Evolutionary conservation across 345 rosid genomes (phyloP).

Genomic region (Rhizophora mangle): DNA sequence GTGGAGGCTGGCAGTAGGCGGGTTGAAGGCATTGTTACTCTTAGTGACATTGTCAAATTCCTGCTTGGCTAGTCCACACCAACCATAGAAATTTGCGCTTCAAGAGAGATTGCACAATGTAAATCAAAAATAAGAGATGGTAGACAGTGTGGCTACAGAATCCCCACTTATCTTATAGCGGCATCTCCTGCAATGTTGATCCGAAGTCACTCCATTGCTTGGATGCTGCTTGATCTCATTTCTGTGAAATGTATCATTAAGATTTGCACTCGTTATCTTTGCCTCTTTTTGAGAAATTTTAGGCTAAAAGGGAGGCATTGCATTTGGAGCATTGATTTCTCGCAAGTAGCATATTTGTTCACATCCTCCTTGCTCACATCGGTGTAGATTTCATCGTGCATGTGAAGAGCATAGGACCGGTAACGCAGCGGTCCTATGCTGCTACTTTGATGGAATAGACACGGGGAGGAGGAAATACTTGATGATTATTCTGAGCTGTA

Average conservation of each 20-base stretch:
- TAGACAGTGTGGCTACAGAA: background rate
- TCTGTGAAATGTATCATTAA: constrained; percentile 19
- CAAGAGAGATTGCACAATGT: constrained; percentile 13
- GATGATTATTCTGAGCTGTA: constrained; percentile 14
- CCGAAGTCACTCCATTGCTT: constrained; percentile 7
- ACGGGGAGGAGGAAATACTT: constrained; percentile 10
- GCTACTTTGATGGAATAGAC: constrained; percentile 3
- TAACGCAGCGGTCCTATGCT: constrained; percentile 17
- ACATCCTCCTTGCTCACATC: constrained; percentile 5
- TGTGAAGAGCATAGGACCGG: constrained; percentile 16
- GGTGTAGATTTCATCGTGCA: constrained; percentile 28
- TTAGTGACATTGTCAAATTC: constrained; percentile 28
- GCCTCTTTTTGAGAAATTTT: constrained; percentile 40
- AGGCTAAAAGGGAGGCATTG: constrained; percentile 38
- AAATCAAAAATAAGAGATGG: background rate
- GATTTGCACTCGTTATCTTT: constrained; percentile 31
- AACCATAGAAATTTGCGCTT: constrained; percentile 4
- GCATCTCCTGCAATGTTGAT: constrained; percentile 10
- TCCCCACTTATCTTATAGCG: constrained; percentile 17
- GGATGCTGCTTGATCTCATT: constrained; percentile 9
- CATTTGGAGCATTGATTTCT: constrained; percentile 19
- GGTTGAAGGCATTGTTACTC: constrained; percentile 31
- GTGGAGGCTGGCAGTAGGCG: constrained; percentile 37
- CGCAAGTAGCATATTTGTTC: constrained; percentile 22
- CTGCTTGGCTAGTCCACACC: constrained; percentile 29